A percentile compares a stretch with the other conserved stretches of the same genome.
These are phyloP conservation scores for Psilocybe tampanensis DNA, from an alignment of 768 basidiomycete genomes.

Conservation along the genomic window DNA sequence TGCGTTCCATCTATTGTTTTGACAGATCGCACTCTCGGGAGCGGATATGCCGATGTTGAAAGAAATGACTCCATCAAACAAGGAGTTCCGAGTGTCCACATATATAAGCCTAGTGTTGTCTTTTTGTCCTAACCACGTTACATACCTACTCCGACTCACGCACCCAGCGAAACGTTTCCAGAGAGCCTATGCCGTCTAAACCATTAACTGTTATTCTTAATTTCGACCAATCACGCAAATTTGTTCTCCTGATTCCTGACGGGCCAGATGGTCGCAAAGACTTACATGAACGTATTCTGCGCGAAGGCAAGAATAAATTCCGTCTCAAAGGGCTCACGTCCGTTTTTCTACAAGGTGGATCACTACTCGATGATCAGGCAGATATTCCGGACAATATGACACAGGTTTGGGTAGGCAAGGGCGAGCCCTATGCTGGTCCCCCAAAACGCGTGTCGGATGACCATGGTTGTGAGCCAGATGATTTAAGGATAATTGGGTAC, in stretches of 20 bases:
- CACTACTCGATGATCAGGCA: slow-evolving; percentile 20
- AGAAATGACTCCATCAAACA: too few species aligned
- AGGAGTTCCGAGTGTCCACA: too few species aligned
- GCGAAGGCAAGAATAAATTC: slow-evolving; percentile 40
- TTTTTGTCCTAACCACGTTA: too few species aligned
- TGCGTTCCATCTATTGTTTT: too few species aligned
- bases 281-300: slow-evolving; percentile 28
- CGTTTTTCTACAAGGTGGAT: slow-evolving; percentile 33
- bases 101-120: too few species aligned
- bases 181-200: slow-evolving; percentile 32
- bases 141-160: too few species aligned
- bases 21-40: too few species aligned
- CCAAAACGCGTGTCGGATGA: slow-evolving; percentile 10
- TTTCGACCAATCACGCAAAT: slow-evolving; percentile 34
- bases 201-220: slow-evolving; percentile 36
- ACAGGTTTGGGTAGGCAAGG: slow-evolving; percentile 35
- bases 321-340: slow-evolving; percentile 30
- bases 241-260: slow-evolving; percentile 25
- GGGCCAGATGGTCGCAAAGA: slow-evolving; percentile 5
- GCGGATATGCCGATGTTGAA: too few species aligned
- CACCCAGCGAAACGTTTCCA: not conserved
- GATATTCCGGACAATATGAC: slow-evolving; percentile 21
- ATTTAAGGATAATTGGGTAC: slow-evolving; percentile 31
- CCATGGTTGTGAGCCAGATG: slow-evolving; percentile 13
- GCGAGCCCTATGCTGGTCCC: slow-evolving; percentile 35